Percentiles rank a stretch among this genome's conserved stretches.
Conservation (phyloP, 352 stramenopile genomes). For the Phytophthora ramorum region DNA sequence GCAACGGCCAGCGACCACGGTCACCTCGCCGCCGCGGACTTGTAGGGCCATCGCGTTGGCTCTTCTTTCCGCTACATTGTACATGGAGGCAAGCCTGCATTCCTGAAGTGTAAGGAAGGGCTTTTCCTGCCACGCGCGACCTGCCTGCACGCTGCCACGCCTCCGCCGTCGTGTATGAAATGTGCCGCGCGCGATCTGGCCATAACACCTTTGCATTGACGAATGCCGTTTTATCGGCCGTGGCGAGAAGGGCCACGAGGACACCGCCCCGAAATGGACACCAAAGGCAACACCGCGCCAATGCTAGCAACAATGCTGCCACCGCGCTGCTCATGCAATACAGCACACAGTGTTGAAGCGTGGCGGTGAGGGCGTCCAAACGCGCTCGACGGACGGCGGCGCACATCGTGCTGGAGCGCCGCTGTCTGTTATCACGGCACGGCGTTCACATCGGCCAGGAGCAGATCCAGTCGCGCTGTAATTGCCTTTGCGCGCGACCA, state of each 20-base stretch:
- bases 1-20: neutral
- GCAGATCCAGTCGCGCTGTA: conserved; percentile 17
- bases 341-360: too few relatives aligned
- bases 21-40: conserved; percentile 5
- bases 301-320: too few relatives aligned
- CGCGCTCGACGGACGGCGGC: conserved; percentile 2
- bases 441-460: conserved; percentile 21
- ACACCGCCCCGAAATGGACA: neutral
- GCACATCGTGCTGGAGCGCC: neutral
- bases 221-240: conserved; percentile 9
- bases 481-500: conserved; percentile 12
- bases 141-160: neutral
- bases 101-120: conserved; percentile 40
- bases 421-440: conserved; percentile 32
- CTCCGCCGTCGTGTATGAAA: conserved; percentile 1
- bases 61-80: conserved; percentile 30
- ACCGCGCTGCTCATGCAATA: too few relatives aligned
- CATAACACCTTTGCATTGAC: conserved; percentile 14
- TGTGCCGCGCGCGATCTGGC: neutral
- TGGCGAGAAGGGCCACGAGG: conserved; percentile 18
- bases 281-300: conserved; percentile 1
- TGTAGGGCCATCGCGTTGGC: conserved; percentile 14
- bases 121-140: conserved; percentile 15
- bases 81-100: conserved; percentile 15
- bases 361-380: conserved; percentile 8